phyloP scores from a whole-genome alignment of 148 eudicot genomes.

The Rhododendron ferrugineum region DNA sequence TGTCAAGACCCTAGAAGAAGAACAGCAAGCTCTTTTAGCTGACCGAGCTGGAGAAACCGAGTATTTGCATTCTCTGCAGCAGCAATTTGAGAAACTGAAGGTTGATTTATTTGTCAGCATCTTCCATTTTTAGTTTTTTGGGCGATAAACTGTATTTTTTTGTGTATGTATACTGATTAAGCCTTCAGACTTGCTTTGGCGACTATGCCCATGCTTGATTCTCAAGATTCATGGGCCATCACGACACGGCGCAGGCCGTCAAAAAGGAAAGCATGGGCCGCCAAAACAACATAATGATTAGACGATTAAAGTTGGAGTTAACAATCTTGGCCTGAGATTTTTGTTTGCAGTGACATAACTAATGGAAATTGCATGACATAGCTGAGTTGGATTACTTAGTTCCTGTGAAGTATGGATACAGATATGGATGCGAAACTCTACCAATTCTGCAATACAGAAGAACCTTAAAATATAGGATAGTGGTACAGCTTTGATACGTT shows the following conservation, averaged over 20 bases:
- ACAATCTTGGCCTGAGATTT: not conserved
- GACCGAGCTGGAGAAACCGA: slow-evolving; percentile 67
- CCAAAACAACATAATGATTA: not conserved
- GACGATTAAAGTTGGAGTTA: not conserved
- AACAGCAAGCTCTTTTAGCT: slow-evolving; percentile 53
- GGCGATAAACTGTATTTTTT: not conserved
- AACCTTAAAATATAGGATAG: not conserved
- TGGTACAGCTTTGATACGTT: not conserved
- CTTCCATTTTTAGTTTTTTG: not conserved
- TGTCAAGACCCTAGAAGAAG: slow-evolving; percentile 51
- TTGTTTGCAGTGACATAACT: not conserved
- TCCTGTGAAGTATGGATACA: not conserved
- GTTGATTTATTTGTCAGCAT: slow-evolving; percentile 22
- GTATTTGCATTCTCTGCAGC: slow-evolving; percentile 56
- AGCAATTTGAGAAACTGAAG: slow-evolving; percentile 56
- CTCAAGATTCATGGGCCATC: not conserved
- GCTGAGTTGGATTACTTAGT: not conserved
- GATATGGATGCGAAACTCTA: not conserved
- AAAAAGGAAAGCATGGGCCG: not conserved
- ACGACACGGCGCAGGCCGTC: not conserved
- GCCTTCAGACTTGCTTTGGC: not conserved
- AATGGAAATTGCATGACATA: not conserved
- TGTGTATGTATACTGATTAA: not conserved
- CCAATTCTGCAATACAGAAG: not conserved
- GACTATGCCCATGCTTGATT: not conserved